These are phyloP conservation scores for Aurantiochytrium sp. DNA, from an alignment of 108 stramenopile species.

Conservation along the genomic window DNA sequence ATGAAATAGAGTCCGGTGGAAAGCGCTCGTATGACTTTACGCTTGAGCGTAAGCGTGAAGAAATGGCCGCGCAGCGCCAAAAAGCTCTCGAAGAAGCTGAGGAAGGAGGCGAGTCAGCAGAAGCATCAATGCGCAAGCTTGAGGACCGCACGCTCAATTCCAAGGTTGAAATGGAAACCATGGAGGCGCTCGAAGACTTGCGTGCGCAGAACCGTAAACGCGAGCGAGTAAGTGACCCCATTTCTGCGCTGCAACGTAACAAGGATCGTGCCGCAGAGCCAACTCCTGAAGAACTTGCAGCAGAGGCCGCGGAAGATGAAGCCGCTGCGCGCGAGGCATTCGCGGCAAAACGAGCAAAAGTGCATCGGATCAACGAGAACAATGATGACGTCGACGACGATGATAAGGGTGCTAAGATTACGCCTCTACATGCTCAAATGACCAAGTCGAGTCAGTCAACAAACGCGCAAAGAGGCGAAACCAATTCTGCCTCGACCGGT, in stretches of 20 bases:
- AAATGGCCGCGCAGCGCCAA: neutral
- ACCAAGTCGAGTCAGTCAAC: neutral
- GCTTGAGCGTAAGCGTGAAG: neutral
- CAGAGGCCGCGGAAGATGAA: neutral
- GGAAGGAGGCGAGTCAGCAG: neutral
- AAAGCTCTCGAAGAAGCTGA: neutral
- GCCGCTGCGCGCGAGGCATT: neutral
- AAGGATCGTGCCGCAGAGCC: neutral
- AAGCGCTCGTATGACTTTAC: neutral
- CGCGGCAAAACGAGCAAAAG: neutral
- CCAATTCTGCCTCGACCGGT: too few relatives aligned
- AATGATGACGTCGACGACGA: neutral
- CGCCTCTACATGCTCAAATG: neutral
- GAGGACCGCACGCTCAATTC: neutral
- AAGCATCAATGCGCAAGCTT: neutral
- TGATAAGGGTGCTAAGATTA: neutral
- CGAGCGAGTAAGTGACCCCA: neutral
- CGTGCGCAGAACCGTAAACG: neutral
- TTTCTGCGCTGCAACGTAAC: neutral
- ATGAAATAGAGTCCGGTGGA: neutral
- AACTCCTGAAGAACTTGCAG: neutral
- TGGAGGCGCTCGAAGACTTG: constrained; percentile 8
- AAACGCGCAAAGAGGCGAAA: neutral
- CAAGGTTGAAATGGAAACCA: neutral
- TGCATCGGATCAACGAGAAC: neutral